A percentile compares a stretch with the other conserved stretches of the same genome.
These are phyloP conservation scores for Schizophyllum commune DNA, from an alignment of 1,284 basidiomycete species.

Conservation along the genomic window DNA sequence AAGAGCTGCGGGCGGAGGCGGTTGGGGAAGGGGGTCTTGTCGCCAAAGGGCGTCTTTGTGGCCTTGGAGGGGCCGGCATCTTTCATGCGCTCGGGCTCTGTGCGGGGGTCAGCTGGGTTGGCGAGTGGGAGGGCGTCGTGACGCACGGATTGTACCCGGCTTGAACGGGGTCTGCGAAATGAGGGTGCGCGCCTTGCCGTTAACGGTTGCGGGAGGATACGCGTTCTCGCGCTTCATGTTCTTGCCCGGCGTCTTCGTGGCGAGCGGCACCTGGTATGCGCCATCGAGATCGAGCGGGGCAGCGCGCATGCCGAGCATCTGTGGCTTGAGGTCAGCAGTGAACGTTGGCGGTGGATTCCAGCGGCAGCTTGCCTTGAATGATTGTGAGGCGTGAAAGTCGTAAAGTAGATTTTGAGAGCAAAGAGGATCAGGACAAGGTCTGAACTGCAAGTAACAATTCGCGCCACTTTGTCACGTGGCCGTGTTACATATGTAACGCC, in stretches of 20 bases:
- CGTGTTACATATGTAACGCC: too few relatives aligned
- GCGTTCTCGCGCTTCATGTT: background rate
- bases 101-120: background rate
- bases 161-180: background rate
- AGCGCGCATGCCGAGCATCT: background rate
- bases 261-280: background rate
- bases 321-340: too few relatives aligned
- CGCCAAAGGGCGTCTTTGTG: constrained; percentile 35
- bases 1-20: constrained; percentile 28
- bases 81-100: background rate
- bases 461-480: too few relatives aligned
- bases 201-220: background rate
- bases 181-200: background rate
- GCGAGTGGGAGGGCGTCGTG: background rate
- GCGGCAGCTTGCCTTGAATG: too few relatives aligned
- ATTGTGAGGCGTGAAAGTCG: too few relatives aligned
- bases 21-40: constrained; percentile 47
- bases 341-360: too few relatives aligned
- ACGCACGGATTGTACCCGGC: background rate
- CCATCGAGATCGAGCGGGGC: background rate
- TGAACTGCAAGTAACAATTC: too few relatives aligned
- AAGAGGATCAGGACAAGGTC: too few relatives aligned
- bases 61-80: constrained; percentile 12
- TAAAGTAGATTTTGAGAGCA: too few relatives aligned
- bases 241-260: background rate